Base-by-base conservation (phyloP, 1,284 basidiomycete species). In the Naganishia liquefaciens region DNA sequence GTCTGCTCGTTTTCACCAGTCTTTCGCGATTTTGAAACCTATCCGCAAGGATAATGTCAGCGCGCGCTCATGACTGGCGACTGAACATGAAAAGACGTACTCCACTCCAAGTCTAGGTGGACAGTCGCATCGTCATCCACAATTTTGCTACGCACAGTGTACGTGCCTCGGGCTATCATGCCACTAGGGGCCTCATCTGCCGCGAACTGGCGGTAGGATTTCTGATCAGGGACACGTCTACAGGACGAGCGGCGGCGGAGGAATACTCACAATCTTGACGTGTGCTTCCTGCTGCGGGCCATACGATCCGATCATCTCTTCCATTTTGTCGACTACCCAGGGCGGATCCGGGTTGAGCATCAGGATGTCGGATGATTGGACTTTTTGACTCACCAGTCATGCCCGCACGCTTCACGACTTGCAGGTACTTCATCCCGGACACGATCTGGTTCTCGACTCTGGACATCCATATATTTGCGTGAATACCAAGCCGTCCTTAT, bases 141-240 rank as follows among this genome's bases (percentile, higher is more conserved):
- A 47, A 84, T 79, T 25, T 82, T 75, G 39, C 79, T 81, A 43
- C 81, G 75, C 28, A 83, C 83, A 44, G 70, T 71, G 74, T 84
- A 83, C 6, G 76, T 75, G 13, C 82, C 83, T 49, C 83, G 77
- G 2, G 83, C 83, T 49, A 84, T 75, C 82, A 84, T 82, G n/a
- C 83, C 83, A 2, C 77, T 76, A 1, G 81, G 81, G n/a, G 77
- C 76, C 65, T 80, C 78, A 64, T 80, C 79, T 9, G 78, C 76
- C 0, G 76, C 74, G 65, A 80, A 80, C 78, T 80, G 69, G 25
- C 25, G 19, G 11, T 47, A 2, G 3, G 63, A 54, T 33, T 63
- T 55, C 2, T 11, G 43, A 50, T 60, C 27, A 62, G 44, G 1
- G 30, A 21, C 54, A 23, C n/a, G 2, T n/a, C 40, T 9, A 3